A percentile compares a stretch with the other conserved stretches of the same genome.
phyloP scores from a whole-genome alignment of 176 grass and related monocot species.

The Phoenix dactylifera region DNA sequence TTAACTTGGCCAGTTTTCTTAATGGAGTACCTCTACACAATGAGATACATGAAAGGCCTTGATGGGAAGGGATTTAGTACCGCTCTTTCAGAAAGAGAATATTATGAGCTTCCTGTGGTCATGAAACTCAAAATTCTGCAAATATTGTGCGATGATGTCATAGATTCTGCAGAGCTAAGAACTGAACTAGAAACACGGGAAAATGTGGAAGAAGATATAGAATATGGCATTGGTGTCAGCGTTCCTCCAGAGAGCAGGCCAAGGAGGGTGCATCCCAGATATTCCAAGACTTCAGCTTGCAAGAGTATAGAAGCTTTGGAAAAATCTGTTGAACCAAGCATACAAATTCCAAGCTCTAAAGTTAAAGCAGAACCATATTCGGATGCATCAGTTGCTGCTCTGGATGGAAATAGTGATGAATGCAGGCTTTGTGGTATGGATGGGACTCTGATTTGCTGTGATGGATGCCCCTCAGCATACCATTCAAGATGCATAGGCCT shows the following conservation, averaged over 20 bases:
- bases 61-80: constrained; percentile 36
- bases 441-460: constrained; percentile 93
- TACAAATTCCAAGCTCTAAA: constrained; percentile 6
- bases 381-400: constrained; percentile 25
- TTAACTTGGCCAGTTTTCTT: constrained; percentile 89
- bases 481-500: constrained; percentile 97
- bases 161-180: constrained; percentile 76
- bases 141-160: constrained; percentile 85
- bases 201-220: constrained; percentile 59
- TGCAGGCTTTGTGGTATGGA: constrained; percentile 94
- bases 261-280: constrained; percentile 38
- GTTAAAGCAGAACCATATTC: constrained; percentile 26
- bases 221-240: constrained; percentile 37
- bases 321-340: constrained; percentile 13
- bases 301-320: constrained; percentile 22
- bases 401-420: constrained; percentile 94
- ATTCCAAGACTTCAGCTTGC: constrained; percentile 25
- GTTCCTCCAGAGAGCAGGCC: constrained; percentile 11
- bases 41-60: constrained; percentile 50
- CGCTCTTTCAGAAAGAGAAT: constrained; percentile 42
- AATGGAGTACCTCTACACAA: constrained; percentile 65
- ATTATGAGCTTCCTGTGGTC: constrained; percentile 56
- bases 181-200: constrained; percentile 72
- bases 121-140: constrained; percentile 76
- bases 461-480: constrained; percentile 90